Conservation (phyloP, 345 rosid genomes). For the Heritiera fomes region DNA sequence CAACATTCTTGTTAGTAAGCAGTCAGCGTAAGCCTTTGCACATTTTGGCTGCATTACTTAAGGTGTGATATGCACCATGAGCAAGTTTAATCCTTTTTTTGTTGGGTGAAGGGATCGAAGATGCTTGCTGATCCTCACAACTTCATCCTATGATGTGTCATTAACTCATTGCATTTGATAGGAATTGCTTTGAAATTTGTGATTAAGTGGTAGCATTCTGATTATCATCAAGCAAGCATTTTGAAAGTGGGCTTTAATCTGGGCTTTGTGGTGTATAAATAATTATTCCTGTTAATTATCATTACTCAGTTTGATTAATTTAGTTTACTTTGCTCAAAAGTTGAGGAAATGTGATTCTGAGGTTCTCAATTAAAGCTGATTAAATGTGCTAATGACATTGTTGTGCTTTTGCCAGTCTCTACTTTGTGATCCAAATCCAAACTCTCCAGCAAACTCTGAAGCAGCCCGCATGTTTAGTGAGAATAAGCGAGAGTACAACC, state of each 20-base stretch:
- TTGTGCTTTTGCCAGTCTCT: slow-evolving; percentile 45
- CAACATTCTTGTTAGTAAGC: neutral
- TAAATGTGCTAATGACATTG: neutral
- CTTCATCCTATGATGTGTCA: neutral
- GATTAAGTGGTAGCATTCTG: neutral
- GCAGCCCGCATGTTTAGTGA: slow-evolving; percentile 83
- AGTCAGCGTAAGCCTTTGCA: neutral
- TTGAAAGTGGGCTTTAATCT: neutral
- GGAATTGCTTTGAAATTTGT: slow-evolving; percentile 4
- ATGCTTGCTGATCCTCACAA: neutral
- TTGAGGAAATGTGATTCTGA: neutral
- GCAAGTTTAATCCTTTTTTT: neutral
- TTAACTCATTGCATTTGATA: slow-evolving; percentile 1
- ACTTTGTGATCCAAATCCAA: slow-evolving; percentile 84
- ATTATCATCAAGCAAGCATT: neutral
- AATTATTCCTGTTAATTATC: neutral
- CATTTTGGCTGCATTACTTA: neutral
- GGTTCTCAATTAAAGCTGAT: neutral
- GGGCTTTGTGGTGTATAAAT: neutral
- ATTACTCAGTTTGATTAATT: neutral
- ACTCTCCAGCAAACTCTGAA: slow-evolving; percentile 88
- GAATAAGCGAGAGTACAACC: slow-evolving; percentile 74
- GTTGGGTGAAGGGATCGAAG: neutral
- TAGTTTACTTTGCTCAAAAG: slow-evolving; percentile 3
- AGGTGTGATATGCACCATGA: neutral